Conservation (phyloP, 2,329 filamentous ascomycete genomes). For the Chaetomiaceae sp. region DNA sequence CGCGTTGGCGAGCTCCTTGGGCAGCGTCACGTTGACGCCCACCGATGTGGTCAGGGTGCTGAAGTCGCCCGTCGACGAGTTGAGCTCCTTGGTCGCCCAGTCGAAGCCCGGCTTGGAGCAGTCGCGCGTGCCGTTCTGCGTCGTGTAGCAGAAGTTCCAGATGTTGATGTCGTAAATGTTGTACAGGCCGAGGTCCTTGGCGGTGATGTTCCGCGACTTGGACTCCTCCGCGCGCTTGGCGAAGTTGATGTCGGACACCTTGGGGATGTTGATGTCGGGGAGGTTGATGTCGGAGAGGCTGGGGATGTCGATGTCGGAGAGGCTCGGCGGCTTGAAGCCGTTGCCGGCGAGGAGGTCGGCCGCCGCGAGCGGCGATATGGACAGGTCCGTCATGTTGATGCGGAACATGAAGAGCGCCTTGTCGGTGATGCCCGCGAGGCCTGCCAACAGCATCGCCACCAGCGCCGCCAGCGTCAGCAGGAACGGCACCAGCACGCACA, state of each 20-base stretch:
- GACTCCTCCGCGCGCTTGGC: too few species aligned
- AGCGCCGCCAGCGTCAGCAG: constrained; percentile 72
- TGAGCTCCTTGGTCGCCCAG: constrained; percentile 71
- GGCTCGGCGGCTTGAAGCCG: constrained; percentile 1
- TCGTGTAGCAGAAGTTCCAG: constrained; percentile 78
- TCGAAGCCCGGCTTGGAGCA: constrained; percentile 69
- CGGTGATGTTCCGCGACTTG: constrained; percentile 61
- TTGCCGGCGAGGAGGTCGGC: constrained; percentile 14
- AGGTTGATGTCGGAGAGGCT: constrained; percentile 12
- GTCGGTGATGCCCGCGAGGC: constrained; percentile 51
- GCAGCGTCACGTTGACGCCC: constrained; percentile 58
- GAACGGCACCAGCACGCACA: constrained; percentile 86
- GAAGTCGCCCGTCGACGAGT: constrained; percentile 53
- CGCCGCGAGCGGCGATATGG: constrained; percentile 31
- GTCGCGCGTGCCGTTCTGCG: constrained; percentile 49
- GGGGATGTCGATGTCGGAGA: constrained; percentile 14
- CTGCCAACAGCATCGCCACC: constrained; percentile 59
- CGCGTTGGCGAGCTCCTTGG: constrained; percentile 59
- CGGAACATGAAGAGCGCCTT: constrained; percentile 55
- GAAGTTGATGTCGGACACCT: constrained; percentile 13
- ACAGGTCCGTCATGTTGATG: constrained; percentile 59
- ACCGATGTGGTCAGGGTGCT: constrained; percentile 46
- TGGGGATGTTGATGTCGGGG: constrained; percentile 5
- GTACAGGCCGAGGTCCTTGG: constrained; percentile 56
- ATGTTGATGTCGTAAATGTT: constrained; percentile 78